Percentiles rank a stretch among this genome's conserved stretches.
Conservation (phyloP, 495 filamentous ascomycete genomes). For the Penicillium canariense region DNA sequence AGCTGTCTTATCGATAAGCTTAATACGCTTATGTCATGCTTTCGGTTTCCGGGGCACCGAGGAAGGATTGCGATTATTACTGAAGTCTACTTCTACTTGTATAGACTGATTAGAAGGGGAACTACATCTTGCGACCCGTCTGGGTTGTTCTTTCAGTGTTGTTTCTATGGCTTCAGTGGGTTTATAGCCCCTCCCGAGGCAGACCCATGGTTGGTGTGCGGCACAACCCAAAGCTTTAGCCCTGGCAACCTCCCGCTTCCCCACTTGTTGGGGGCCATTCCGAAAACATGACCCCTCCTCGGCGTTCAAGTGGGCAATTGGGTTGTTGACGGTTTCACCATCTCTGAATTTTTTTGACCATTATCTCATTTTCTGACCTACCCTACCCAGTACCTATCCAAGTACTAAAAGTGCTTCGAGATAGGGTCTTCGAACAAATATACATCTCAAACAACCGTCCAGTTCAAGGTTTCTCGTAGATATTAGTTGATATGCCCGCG, state of each 20-base stretch:
- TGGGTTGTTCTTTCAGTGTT: background rate
- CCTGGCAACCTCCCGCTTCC: constrained; percentile 20
- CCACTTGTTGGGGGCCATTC: constrained; percentile 5
- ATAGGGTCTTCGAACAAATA: too few species aligned
- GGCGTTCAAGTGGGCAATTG: background rate
- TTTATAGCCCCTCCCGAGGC: background rate
- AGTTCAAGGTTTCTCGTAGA: too few species aligned
- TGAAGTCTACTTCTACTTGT: background rate
- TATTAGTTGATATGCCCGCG: too few species aligned
- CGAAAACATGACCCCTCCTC: background rate
- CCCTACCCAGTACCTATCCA: too few species aligned
- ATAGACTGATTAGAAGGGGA: background rate
- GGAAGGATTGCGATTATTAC: background rate
- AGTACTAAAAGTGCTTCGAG: too few species aligned
- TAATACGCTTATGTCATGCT: constrained; percentile 29
- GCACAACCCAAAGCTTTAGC: constrained; percentile 2
- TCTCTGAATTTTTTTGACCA: background rate
- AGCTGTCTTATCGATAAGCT: constrained; percentile 47
- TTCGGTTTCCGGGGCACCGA: constrained; percentile 12
- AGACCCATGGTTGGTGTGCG: constrained; percentile 1
- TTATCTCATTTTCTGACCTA: too few species aligned
- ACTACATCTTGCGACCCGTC: background rate
- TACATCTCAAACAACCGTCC: too few species aligned
- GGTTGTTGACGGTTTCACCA: background rate
- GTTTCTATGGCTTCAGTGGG: background rate